Evolutionary conservation across 768 basidiomycete species (phyloP).

Genomic region (Collybia nuda): DNA sequence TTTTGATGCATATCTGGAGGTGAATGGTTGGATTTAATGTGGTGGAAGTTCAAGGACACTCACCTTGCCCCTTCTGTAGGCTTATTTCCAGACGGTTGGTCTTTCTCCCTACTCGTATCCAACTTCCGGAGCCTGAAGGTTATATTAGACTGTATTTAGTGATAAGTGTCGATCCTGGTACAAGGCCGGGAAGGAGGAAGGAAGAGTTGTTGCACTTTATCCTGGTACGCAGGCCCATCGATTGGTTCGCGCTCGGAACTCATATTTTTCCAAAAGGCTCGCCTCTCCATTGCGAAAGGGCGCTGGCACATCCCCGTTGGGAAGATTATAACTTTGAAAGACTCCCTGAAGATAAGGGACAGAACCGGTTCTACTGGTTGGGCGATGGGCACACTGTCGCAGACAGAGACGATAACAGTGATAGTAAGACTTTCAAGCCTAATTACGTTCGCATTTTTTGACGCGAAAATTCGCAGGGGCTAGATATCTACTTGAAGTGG

Average conservation of each 20-base stretch:
- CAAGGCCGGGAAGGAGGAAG: slow-evolving; percentile 58
- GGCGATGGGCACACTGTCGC: slow-evolving; percentile 60
- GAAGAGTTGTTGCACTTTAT: slow-evolving; percentile 58
- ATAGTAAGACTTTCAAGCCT: slow-evolving; percentile 24
- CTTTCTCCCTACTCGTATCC: background rate
- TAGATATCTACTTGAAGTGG: slow-evolving; percentile 47
- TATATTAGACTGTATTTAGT: slow-evolving; percentile 51
- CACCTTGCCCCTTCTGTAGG: slow-evolving; percentile 25
- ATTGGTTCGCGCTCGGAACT: background rate
- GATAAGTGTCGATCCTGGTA: slow-evolving; percentile 66
- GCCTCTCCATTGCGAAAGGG: slow-evolving; percentile 46
- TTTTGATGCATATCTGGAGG: slow-evolving; percentile 61
- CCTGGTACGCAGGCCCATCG: slow-evolving; percentile 38
- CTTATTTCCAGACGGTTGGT: slow-evolving; percentile 45
- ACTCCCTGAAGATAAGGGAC: slow-evolving; percentile 30
- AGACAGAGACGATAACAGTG: slow-evolving; percentile 34
- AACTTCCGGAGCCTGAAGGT: background rate
- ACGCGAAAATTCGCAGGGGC: slow-evolving; percentile 29
- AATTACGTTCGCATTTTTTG: background rate
- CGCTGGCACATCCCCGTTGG: slow-evolving; percentile 58
- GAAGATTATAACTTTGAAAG: slow-evolving; percentile 59
- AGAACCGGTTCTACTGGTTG: slow-evolving; percentile 57
- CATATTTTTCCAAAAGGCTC: slow-evolving; percentile 37
- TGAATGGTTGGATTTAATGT: slow-evolving; percentile 18
- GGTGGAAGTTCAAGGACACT: background rate